Evolutionary conservation across 179 eudicot genomes (phyloP), one percentile per base, ranked within the genome.

Genomic region (Spinacia oleracea): DNA sequence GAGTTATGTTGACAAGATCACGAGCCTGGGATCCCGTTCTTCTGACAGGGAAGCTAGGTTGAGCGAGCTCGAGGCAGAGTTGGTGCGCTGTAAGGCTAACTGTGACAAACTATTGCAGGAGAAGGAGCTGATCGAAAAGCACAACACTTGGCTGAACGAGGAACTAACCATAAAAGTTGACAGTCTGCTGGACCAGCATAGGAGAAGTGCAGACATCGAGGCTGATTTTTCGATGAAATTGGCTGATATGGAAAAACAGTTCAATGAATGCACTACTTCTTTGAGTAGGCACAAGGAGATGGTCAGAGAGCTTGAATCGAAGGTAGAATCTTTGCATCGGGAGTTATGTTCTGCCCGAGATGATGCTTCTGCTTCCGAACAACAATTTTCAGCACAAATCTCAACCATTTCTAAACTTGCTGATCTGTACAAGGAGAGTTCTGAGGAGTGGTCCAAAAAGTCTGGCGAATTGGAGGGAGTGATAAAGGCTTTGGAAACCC

Each of bases 401-500:
- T 78, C 95, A 29, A 94, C 98, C 12, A 91, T 92, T 66, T 88
- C 90, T 42, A 96, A 91, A 86, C 97, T 97, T 83, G 91, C 77
- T 74, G 98, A 92, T 34, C 84, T 97, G 64, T 97, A 97, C 73
- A 97, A 97, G 86, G 98, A 94, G 89, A 97, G 93, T 80, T 88
- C 98, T 43, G 92, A 92, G 64, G 98, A 97, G 85, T 97, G 97
- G 97, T 94, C 98, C 71, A 94, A 88, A 82, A 97, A 97, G 87
- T 91, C 99, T 29, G 97, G 97, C 77, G 99, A 91, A 73, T 96
- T 97, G 76, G 99, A 94, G 86, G 99, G 97, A 59, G 98, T 92
- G 58, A 91, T 97, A 68, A 94, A 91, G 87, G 99, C 99, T 74
- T 81, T 97, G 84, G 99, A 97, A 83, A 92, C 90, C 50, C 98